phyloP scores from a whole-genome alignment of 768 basidiomycete species.

The Kwoniella bestiolae region DNA sequence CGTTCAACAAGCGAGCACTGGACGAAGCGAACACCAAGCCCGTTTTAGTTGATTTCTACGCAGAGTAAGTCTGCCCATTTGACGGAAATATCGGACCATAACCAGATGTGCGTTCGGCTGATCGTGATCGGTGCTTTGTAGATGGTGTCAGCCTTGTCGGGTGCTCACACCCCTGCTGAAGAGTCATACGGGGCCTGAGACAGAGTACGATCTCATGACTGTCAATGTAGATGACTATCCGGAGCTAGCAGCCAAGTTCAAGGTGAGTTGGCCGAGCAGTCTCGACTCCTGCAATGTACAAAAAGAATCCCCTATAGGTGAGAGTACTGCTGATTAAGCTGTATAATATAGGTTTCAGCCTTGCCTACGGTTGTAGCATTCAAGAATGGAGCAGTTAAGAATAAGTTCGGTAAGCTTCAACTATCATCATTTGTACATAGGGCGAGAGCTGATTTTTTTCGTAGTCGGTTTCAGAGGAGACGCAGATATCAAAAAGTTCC shows the following conservation, averaged over 20 bases:
- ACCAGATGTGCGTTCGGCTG: neutral
- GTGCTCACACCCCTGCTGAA: slow-evolving; percentile 51
- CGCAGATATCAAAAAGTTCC: slow-evolving; percentile 46
- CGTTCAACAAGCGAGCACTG: slow-evolving; percentile 39
- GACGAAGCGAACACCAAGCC: slow-evolving; percentile 36
- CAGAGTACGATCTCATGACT: slow-evolving; percentile 36
- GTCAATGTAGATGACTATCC: slow-evolving; percentile 49
- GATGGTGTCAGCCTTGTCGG: slow-evolving; percentile 52
- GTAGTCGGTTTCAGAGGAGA: slow-evolving; percentile 41
- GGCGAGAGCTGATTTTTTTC: neutral
- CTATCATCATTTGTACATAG: neutral
- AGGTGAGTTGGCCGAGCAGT: slow-evolving; percentile 29
- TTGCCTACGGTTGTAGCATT: slow-evolving; percentile 54
- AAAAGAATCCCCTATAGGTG: neutral
- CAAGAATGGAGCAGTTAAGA: slow-evolving; percentile 48
- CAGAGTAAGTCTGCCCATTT: slow-evolving; percentile 29
- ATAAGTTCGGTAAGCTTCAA: slow-evolving; percentile 48
- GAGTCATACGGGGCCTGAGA: slow-evolving; percentile 39
- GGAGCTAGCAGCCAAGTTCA: slow-evolving; percentile 48
- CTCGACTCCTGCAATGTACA: too few relatives aligned
- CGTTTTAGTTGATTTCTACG: slow-evolving; percentile 55
- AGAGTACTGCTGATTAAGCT: neutral
- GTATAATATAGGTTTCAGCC: slow-evolving; percentile 34
- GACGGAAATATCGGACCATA: neutral
- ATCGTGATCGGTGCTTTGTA: slow-evolving; percentile 3